Base-by-base conservation (phyloP, 768 basidiomycete species). In the Russula earlei region DNA sequence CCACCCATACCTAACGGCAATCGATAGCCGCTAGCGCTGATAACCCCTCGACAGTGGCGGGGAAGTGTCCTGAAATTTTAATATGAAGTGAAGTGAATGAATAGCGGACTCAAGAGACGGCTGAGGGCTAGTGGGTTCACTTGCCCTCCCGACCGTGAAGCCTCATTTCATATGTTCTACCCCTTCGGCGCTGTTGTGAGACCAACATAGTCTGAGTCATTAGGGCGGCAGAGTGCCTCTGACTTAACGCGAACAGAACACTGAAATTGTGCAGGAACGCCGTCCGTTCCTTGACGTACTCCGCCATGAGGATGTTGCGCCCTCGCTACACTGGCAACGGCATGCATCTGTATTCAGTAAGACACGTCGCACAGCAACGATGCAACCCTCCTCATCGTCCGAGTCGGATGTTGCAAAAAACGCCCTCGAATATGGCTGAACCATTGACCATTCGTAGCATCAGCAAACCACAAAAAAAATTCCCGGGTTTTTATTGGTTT, bases 221-320 rank as follows among this genome's bases (percentile, higher is more conserved):
- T 42, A 46, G 50, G 19, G 36, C 27, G 4, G 48, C 34, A 25
- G 48, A 20, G n/a, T 37, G 43, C 55, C 38, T 56, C 55, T 40
- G 36, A 19, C 43, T 50, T 46, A 34, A 44, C 20, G 34, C 55
- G 27, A 31, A 31, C 29, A 7, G 29, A 56, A 8, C 27, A 51
- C 51, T 33, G 34, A 56, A 29, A 36, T 43, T 43, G 25, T 44
- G 20, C 5, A n/a, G 41, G 49, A 36, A 44, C 14, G 25, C 47
- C 17, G n/a, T n/a, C n/a, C n/a, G n/a, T 49, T 49, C 27, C 34
- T 54, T 58, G 57, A 58, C 57, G 57, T 58, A 54, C 47, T 37
- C 46, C 33, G 29, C 57, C 52, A 58, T 54, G 52, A 53, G 52
- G 42, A 38, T 38, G 47, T 40, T 49, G 46, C 57, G 52, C 52